Evolutionary conservation across 176 grass and related monocot species (phyloP).

Genomic region (Oryza rufipogon): DNA sequence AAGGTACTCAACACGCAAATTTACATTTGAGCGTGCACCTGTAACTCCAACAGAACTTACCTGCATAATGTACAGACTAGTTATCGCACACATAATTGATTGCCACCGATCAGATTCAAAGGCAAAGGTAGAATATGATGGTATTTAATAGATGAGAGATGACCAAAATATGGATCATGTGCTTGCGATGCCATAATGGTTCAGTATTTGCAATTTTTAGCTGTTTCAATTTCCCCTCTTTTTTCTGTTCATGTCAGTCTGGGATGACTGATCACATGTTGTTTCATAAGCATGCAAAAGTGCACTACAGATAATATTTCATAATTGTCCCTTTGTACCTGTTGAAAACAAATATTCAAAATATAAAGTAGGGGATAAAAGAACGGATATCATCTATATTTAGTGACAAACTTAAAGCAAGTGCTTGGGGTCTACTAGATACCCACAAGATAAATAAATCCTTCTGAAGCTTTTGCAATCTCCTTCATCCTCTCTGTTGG

Average conservation of each 20-base stretch:
- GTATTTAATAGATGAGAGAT: slow-evolving; percentile 10
- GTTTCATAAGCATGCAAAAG: not conserved
- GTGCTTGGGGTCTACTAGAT: slow-evolving; percentile 17
- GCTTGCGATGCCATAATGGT: slow-evolving; percentile 1
- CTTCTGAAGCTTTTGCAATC: slow-evolving; percentile 86
- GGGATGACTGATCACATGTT: not conserved
- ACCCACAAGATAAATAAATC: slow-evolving; percentile 92
- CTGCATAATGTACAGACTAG: slow-evolving; percentile 40
- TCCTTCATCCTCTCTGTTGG: slow-evolving; percentile 81
- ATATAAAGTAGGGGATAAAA: not conserved
- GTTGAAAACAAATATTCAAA: not conserved
- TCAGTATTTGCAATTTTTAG: not conserved
- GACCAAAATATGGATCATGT: not conserved
- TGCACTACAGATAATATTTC: not conserved
- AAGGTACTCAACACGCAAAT: slow-evolving; percentile 68
- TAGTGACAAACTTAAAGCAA: not conserved
- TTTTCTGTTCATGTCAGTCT: not conserved
- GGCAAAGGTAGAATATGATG: not conserved
- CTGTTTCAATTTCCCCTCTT: not conserved
- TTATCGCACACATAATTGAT: not conserved
- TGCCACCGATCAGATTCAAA: slow-evolving; percentile 13
- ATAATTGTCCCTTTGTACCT: not conserved
- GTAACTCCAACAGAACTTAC: slow-evolving; percentile 89
- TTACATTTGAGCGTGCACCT: slow-evolving; percentile 82
- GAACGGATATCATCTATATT: not conserved